phyloP scores from a whole-genome alignment of 495 filamentous ascomycete species.

The Daldinia childiae region DNA sequence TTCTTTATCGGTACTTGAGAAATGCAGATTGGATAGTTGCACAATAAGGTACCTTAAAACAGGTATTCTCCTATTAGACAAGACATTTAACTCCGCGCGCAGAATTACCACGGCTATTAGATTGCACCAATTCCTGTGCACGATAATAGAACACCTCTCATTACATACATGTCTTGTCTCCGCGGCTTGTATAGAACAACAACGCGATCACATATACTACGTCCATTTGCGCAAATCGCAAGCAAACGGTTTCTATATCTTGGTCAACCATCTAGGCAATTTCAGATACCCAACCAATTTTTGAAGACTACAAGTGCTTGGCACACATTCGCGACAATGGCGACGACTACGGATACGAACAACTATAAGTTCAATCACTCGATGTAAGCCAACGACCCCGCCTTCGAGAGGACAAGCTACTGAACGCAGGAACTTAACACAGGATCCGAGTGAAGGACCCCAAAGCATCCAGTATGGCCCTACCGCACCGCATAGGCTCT shows the following conservation, averaged over 20 bases:
- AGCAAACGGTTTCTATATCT: background rate
- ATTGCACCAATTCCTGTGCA: background rate
- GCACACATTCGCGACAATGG: constrained; percentile 66
- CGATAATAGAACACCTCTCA: background rate
- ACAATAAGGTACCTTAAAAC: too few species aligned
- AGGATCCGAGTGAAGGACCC: constrained; percentile 98
- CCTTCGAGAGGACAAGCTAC: background rate
- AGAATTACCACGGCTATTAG: background rate
- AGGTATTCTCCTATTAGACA: too few species aligned
- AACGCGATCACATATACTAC: constrained; percentile 10
- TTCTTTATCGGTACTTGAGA: background rate
- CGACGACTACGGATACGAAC: constrained; percentile 72
- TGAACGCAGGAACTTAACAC: constrained; percentile 19
- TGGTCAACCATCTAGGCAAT: background rate
- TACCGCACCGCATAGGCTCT: background rate
- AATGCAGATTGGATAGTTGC: background rate
- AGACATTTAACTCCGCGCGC: too few species aligned
- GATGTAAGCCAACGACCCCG: constrained; percentile 62
- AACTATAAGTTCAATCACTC: constrained; percentile 89
- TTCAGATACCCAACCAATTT: background rate
- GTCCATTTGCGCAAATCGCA: constrained; percentile 1
- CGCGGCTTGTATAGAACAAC: constrained; percentile 25
- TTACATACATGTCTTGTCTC: constrained; percentile 11
- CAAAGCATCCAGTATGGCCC: constrained; percentile 70
- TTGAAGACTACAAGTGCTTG: constrained; percentile 16